A percentile compares a stretch with the other conserved stretches of the same genome.
Conservation (phyloP, 2,329 filamentous ascomycete genomes). For the Diaporthe sp. region DNA sequence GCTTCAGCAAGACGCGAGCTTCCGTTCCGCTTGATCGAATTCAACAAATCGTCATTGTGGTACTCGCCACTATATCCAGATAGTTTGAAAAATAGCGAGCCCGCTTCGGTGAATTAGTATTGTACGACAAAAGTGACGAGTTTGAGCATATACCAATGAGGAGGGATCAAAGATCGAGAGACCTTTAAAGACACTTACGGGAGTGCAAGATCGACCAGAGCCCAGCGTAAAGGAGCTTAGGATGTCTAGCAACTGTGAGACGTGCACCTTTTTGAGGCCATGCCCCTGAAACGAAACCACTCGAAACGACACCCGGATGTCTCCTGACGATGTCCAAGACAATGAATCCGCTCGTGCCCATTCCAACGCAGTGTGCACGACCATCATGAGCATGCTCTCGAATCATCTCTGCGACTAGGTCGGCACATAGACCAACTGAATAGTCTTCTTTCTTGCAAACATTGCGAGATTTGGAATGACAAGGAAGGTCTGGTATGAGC, state of each 20-base stretch:
- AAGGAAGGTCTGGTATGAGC: slow-evolving; percentile 55
- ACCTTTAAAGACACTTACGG: not conserved
- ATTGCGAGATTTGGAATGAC: slow-evolving; percentile 54
- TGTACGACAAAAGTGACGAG: not conserved
- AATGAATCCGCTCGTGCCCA: slow-evolving; percentile 58
- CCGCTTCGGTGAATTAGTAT: slow-evolving; percentile 6
- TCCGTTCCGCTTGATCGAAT: slow-evolving; percentile 52
- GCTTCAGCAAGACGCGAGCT: slow-evolving; percentile 42
- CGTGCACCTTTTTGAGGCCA: slow-evolving; percentile 45
- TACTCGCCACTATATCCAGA: slow-evolving; percentile 45
- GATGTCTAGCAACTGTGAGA: not conserved
- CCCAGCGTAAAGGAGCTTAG: slow-evolving; percentile 31
- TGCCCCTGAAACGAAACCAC: slow-evolving; percentile 53
- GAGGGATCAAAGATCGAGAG: not conserved
- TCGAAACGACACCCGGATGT: slow-evolving; percentile 53
- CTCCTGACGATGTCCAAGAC: slow-evolving; percentile 51
- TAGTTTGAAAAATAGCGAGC: slow-evolving; percentile 43
- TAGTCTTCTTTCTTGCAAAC: slow-evolving; percentile 48
- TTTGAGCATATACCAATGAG: not conserved
- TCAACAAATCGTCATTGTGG: slow-evolving; percentile 49
- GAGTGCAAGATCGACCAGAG: slow-evolving; percentile 38
- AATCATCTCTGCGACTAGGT: slow-evolving; percentile 54
- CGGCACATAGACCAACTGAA: slow-evolving; percentile 50
- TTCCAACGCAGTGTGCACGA: slow-evolving; percentile 56
- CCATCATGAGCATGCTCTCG: slow-evolving; percentile 52